Base-by-base conservation (phyloP, 1,139 yeast genomes). In the Geotrichum klebahnii region DNA sequence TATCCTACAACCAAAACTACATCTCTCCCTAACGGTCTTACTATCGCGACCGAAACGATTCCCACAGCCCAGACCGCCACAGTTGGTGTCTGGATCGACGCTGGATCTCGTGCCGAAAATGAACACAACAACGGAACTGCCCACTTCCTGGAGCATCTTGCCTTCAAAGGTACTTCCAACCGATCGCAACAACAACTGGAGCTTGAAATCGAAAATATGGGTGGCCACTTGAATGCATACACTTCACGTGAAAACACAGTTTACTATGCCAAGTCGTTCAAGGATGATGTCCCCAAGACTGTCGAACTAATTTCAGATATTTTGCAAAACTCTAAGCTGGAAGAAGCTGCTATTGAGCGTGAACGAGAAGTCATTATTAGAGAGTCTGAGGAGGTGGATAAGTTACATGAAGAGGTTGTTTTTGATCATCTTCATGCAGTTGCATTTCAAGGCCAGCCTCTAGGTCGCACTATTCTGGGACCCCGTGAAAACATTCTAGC, bases 211-310 rank as follows among this genome's bases (percentile, higher is more conserved):
- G 99, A 92, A 69, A 86, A 92, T 71, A 79, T 92, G 65, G 99
- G 99, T 2, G 90, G 96, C 31, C 98, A 92, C 69, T 78, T 92
- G 63, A 94, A 94, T 67, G 98, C 98, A 16, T 92, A 92, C 71
- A 92, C 98, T 3, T 87, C 96, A 14, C 79, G 99, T 62, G 99
- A 92, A 65, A 92, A 90, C 68, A 92, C 99, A 0, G 98, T 92
- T 12, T 92, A 90, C 68, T 92, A 90, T 67, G 96, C 97, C 52
- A 89, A 88, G 68, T 81, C 97, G 41, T 75, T 90, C 58, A 78
- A 81, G 59, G 76, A 76, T 42, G 96, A 92, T 63, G 82, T 94
- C 43, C 87, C 90, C 55, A 81, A 81, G 61, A 83, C 95, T 29
- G 86, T 94, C 31, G 96, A 89, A 64, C 87, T 92, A 39, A 74